These are phyloP conservation scores for Akanthomyces uredinophilus DNA, from an alignment of 2,329 filamentous ascomycete species.

Conservation along the genomic window DNA sequence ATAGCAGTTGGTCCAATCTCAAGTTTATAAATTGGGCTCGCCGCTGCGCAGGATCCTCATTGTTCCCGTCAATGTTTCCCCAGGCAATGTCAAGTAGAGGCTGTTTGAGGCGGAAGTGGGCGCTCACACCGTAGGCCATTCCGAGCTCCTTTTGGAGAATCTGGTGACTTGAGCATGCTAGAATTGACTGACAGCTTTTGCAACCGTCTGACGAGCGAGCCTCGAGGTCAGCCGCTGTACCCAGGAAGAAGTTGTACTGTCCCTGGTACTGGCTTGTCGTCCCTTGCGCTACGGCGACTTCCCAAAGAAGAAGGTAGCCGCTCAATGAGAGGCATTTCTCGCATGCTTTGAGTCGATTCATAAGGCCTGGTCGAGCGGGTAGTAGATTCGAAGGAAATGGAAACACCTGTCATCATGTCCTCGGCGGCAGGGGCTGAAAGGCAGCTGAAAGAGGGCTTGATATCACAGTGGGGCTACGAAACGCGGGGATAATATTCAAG, in stretches of 20 bases:
- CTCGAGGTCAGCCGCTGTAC: constrained; percentile 7
- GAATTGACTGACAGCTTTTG: constrained; percentile 5
- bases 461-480: neutral
- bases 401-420: neutral
- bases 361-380: neutral
- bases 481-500: neutral
- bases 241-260: constrained; percentile 2
- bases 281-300: neutral
- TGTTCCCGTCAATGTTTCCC: constrained; percentile 4
- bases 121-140: constrained; percentile 2
- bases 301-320: neutral
- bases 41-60: neutral
- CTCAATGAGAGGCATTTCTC: neutral
- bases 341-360: neutral
- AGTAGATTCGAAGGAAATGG: neutral
- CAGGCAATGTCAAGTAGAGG: constrained; percentile 3
- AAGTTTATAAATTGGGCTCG: neutral
- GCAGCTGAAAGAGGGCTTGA: neutral
- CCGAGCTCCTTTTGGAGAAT: neutral
- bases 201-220: neutral
- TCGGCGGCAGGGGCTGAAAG: neutral
- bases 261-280: neutral
- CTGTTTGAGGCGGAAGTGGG: constrained; percentile 6
- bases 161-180: neutral
- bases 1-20: neutral